Evolutionary conservation across 345 rosid species (phyloP).

Genomic region (Bruguiera gymnorhiza): DNA sequence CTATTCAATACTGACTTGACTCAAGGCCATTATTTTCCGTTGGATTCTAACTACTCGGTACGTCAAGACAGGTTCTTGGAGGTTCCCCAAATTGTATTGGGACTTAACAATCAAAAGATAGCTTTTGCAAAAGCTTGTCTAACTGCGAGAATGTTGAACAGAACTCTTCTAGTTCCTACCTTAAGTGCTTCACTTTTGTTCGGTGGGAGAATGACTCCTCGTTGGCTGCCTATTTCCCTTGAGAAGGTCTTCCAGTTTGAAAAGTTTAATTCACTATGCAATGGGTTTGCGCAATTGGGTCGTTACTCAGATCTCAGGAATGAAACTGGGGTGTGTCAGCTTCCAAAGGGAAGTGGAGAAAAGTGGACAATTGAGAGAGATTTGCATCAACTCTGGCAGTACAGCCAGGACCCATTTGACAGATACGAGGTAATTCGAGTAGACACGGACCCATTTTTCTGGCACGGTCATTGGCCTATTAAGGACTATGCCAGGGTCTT

Average conservation of each 20-base stretch:
- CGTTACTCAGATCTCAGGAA: conserved; percentile 52
- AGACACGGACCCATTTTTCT: conserved; percentile 75
- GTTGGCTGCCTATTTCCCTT: conserved; percentile 67
- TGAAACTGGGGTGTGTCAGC: conserved; percentile 37
- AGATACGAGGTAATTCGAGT: conserved; percentile 60
- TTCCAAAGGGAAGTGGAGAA: conserved; percentile 93
- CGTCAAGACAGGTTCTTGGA: conserved; percentile 66
- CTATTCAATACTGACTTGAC: conserved; percentile 19
- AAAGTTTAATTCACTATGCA: conserved; percentile 67
- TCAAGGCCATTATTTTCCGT: conserved; percentile 18
- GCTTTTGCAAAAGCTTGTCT: conserved; percentile 95
- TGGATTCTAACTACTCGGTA: conserved; percentile 35
- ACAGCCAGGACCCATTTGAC: conserved; percentile 39
- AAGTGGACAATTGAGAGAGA: conserved; percentile 85
- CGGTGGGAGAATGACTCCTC: conserved; percentile 65
- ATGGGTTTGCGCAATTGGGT: conserved; percentile 68
- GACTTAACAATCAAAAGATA: conserved; percentile 94
- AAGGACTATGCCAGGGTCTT: conserved; percentile 79
- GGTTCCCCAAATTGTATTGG: conserved; percentile 98
- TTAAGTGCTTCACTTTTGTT: conserved; percentile 80
- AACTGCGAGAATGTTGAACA: conserved; percentile 76
- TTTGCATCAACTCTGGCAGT: conserved; percentile 57
- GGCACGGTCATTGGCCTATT: conserved; percentile 99
- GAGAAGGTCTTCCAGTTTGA: conserved; percentile 74
- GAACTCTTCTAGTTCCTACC: conserved; percentile 92